These are phyloP conservation scores for Collybiopsis confluens DNA, from an alignment of 768 basidiomycete species.

Conservation along the genomic window DNA sequence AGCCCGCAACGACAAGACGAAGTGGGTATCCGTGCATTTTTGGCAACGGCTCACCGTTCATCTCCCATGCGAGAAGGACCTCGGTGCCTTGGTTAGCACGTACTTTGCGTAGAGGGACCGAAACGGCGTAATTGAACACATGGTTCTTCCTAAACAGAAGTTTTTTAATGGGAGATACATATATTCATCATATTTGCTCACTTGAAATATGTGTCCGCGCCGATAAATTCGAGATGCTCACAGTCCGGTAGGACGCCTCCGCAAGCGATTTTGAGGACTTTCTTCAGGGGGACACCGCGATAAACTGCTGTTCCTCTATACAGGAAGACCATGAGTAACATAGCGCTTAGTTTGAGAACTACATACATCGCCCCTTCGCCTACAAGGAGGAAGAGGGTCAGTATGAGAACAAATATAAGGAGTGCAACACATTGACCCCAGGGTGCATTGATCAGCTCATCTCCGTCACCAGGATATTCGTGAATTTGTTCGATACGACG, in stretches of 20 bases:
- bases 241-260: slow-evolving; percentile 45
- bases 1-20: slow-evolving; percentile 46
- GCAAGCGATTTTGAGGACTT: slow-evolving; percentile 48
- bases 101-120: slow-evolving; percentile 47
- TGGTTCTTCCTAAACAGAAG: slow-evolving; percentile 27
- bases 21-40: slow-evolving; percentile 50
- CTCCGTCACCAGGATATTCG: slow-evolving; percentile 51
- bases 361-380: slow-evolving; percentile 47
- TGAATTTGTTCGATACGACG: slow-evolving; percentile 48
- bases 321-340: neutral
- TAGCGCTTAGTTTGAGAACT: neutral
- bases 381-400: slow-evolving; percentile 6
- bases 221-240: slow-evolving; percentile 51
- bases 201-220: slow-evolving; percentile 58
- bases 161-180: neutral
- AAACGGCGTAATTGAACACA: slow-evolving; percentile 39
- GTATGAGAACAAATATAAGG: neutral
- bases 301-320: slow-evolving; percentile 47
- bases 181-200: no score
- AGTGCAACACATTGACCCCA: slow-evolving; percentile 29
- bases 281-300: slow-evolving; percentile 49
- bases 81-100: slow-evolving; percentile 33
- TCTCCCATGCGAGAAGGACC: slow-evolving; percentile 51
- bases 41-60: slow-evolving; percentile 45
- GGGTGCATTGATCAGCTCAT: slow-evolving; percentile 48